phyloP scores from a whole-genome alignment of 257 asterid species.

The Penstemon newberryi region DNA sequence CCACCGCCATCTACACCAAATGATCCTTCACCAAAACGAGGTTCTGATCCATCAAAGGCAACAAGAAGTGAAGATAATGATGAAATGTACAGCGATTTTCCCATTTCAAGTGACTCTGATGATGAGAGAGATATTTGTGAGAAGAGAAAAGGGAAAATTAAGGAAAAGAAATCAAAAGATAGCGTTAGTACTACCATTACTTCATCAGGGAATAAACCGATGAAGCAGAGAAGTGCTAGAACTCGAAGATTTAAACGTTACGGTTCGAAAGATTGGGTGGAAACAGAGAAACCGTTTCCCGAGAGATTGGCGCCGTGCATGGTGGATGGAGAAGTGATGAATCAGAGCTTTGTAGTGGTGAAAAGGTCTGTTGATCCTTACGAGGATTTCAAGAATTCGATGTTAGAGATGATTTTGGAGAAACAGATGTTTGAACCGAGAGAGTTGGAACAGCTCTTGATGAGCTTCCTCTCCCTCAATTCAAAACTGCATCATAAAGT shows the following conservation, averaged over 20 bases:
- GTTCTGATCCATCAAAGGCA: slow-evolving; percentile 28
- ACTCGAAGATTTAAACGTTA: slow-evolving; percentile 29
- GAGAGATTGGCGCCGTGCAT: slow-evolving; percentile 30
- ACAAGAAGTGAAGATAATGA: slow-evolving; percentile 16
- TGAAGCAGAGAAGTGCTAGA: slow-evolving; percentile 26
- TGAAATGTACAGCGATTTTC: slow-evolving; percentile 31
- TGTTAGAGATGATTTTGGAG: slow-evolving; percentile 78
- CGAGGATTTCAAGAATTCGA: slow-evolving; percentile 80
- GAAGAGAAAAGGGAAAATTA: slow-evolving; percentile 10
- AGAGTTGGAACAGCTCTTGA: slow-evolving; percentile 67
- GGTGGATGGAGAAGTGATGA: slow-evolving; percentile 36
- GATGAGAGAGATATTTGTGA: slow-evolving; percentile 23
- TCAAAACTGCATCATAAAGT: slow-evolving; percentile 59
- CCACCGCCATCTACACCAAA: slow-evolving; percentile 57
- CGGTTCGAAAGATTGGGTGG: slow-evolving; percentile 38
- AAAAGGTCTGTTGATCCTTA: slow-evolving; percentile 69
- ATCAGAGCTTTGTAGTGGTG: slow-evolving; percentile 56
- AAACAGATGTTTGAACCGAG: slow-evolving; percentile 56
- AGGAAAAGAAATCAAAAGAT: slow-evolving; percentile 23
- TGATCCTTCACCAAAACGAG: slow-evolving; percentile 33
- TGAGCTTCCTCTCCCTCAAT: slow-evolving; percentile 68
- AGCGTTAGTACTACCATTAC: slow-evolving; percentile 25
- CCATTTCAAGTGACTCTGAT: slow-evolving; percentile 38
- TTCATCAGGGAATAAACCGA: slow-evolving; percentile 32
- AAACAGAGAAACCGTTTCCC: slow-evolving; percentile 20